Evolutionary conservation across 1,284 basidiomycete species (phyloP).

Genomic region (Apiotrichum veenhuisii): DNA sequence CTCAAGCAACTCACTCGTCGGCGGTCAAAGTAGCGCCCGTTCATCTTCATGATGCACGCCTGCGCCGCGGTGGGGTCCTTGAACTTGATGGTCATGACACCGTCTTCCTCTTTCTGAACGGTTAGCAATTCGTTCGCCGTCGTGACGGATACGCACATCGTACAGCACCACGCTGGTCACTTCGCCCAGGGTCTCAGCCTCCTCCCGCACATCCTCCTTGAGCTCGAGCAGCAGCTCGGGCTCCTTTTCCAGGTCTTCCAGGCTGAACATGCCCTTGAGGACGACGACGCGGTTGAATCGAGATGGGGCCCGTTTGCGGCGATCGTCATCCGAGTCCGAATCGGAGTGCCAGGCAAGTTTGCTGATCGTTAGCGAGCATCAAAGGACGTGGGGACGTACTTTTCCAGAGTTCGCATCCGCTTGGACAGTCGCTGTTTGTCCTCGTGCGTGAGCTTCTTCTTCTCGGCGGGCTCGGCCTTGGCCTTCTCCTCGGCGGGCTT

Average conservation of each 20-base stretch:
- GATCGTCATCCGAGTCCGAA: slow-evolving; percentile 33
- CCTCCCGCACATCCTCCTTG: slow-evolving; percentile 46
- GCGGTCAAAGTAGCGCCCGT: slow-evolving; percentile 87
- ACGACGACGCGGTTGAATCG: slow-evolving; percentile 78
- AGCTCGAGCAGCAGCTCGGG: slow-evolving; percentile 66
- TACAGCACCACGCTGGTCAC: slow-evolving; percentile 96
- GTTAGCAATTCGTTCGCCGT: slow-evolving; percentile 3
- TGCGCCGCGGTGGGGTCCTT: slow-evolving; percentile 79
- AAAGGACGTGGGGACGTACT: slow-evolving; percentile 55
- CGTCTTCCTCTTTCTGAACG: slow-evolving; percentile 79
- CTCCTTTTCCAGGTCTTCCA: slow-evolving; percentile 82
- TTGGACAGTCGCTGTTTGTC: slow-evolving; percentile 76
- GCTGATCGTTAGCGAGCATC: slow-evolving; percentile 15
- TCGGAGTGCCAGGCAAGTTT: slow-evolving; percentile 48
- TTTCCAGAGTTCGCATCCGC: slow-evolving; percentile 83
- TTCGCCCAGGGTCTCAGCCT: slow-evolving; percentile 84
- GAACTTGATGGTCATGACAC: slow-evolving; percentile 95
- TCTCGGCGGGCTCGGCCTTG: slow-evolving; percentile 62
- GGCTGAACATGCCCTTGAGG: slow-evolving; percentile 90
- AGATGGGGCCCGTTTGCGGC: slow-evolving; percentile 39
- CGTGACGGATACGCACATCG: slow-evolving; percentile 63
- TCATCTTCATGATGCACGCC: slow-evolving; percentile 93
- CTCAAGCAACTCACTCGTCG: slow-evolving; percentile 47
- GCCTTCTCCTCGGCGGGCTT: slow-evolving; percentile 57
- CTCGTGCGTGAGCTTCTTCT: slow-evolving; percentile 60